Percentiles rank a stretch among this genome's conserved stretches.
phyloP scores from a whole-genome alignment of 371 early-diverging fungal species.

The Rhizopus arrhizus region DNA sequence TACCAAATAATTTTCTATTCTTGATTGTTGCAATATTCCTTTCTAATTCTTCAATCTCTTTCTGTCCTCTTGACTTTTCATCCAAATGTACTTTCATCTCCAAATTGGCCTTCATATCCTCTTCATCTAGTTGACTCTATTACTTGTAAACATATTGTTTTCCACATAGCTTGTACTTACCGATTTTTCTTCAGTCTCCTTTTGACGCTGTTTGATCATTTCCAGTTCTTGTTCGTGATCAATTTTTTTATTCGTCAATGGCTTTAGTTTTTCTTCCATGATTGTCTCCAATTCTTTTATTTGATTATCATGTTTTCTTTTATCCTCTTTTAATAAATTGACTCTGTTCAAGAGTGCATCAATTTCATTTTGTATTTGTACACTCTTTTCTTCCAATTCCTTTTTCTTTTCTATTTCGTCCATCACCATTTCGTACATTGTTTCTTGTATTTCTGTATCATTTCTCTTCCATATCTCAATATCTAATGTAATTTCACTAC shows the following conservation, averaged over 20 bases:
- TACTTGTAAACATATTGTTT: no score
- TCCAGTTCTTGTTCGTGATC: not conserved
- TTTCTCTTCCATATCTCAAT: not conserved
- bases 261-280: not conserved
- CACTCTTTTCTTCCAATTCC: not conserved
- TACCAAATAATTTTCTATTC: not conserved
- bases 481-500: constrained; percentile 2
- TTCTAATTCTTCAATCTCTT: constrained; percentile 2
- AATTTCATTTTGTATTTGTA: constrained; percentile 1
- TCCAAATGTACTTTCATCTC: not conserved
- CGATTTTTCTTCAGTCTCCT: not conserved
- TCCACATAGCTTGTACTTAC: not conserved
- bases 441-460: not conserved
- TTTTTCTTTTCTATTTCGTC: constrained; percentile 1
- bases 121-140: not conserved
- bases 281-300: not conserved
- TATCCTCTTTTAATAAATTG: not conserved
- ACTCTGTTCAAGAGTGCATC: not conserved
- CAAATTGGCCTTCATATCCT: not conserved
- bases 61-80: not conserved
- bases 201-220: not conserved
- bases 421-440: not conserved
- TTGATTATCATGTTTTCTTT: not conserved
- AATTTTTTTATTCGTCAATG: not conserved
- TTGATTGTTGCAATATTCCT: not conserved